Conservation (phyloP, 2,329 filamentous ascomycete genomes). For the Colletotrichum brevisporum region DNA sequence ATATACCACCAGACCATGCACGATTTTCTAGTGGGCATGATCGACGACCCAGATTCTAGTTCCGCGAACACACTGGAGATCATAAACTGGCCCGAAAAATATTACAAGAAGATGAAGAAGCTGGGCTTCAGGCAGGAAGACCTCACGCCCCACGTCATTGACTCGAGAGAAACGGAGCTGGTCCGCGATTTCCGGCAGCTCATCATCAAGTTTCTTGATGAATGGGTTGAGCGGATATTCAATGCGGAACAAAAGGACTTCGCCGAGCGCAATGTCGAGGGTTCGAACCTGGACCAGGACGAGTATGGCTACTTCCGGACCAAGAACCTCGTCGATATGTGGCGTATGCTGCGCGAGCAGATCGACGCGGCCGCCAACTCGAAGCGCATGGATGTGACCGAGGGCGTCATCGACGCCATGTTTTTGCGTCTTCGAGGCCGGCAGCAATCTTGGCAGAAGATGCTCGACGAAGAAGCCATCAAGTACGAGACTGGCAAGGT, state of each 20-base stretch:
- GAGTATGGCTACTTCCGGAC: constrained; percentile 93
- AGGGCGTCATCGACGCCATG: constrained; percentile 97
- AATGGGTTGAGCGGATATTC: constrained; percentile 97
- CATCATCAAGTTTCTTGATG: constrained; percentile 94
- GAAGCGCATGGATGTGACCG: constrained; percentile 88
- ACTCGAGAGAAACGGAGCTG: constrained; percentile 90
- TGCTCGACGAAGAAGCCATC: constrained; percentile 87
- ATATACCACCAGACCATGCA: constrained; percentile 98
- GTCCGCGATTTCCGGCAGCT: constrained; percentile 94
- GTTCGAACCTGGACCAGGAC: constrained; percentile 84
- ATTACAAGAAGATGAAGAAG: constrained; percentile 95
- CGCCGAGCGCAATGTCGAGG: constrained; percentile 80
- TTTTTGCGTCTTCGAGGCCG: constrained; percentile 86
- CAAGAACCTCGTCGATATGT: constrained; percentile 92
- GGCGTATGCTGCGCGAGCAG: constrained; percentile 97
- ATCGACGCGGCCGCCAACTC: constrained; percentile 88
- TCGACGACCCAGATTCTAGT: constrained; percentile 87
- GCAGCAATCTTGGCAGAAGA: constrained; percentile 87
- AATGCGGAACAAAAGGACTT: constrained; percentile 86
- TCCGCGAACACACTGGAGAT: constrained; percentile 92
- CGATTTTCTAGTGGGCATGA: constrained; percentile 86
- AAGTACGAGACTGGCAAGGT: constrained; percentile 75
- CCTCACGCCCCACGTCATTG: constrained; percentile 88
- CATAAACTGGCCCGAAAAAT: constrained; percentile 94
- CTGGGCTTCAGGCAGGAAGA: constrained; percentile 84